Percentiles rank a stretch among this genome's conserved stretches.
phyloP scores from a whole-genome alignment of 495 filamentous ascomycete species.

The Penicillium crystallinum region DNA sequence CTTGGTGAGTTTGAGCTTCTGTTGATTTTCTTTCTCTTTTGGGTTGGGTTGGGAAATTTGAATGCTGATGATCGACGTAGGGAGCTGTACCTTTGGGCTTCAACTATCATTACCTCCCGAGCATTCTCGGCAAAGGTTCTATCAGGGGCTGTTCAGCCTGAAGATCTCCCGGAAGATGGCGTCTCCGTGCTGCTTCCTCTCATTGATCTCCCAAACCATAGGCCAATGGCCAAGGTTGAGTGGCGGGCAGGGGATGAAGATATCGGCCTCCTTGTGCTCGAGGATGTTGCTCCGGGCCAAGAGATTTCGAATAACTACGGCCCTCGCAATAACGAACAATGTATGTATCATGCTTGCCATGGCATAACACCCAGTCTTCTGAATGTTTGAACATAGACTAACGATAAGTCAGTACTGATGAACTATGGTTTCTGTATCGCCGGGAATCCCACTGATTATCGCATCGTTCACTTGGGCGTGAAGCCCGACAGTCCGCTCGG shows the following conservation, averaged over 20 bases:
- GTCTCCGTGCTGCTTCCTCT: conserved; percentile 56
- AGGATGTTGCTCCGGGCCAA: conserved; percentile 40
- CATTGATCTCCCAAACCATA: conserved; percentile 58
- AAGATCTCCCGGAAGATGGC: conserved; percentile 31
- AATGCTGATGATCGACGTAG: conserved; percentile 29
- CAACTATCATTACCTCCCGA: conserved; percentile 57
- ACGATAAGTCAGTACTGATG: conserved; percentile 47
- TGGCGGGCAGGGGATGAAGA: conserved; percentile 50
- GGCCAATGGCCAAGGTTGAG: conserved; percentile 51
- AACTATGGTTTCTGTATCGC: conserved; percentile 63
- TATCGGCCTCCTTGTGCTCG: conserved; percentile 46
- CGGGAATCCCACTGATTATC: conserved; percentile 53
- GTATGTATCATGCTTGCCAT: conserved; percentile 30
- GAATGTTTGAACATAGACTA: neutral
- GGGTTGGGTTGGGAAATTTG: neutral
- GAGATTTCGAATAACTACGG: conserved; percentile 68
- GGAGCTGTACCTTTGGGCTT: conserved; percentile 61
- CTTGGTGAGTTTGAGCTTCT: conserved; percentile 34
- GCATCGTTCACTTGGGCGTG: conserved; percentile 41
- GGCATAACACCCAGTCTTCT: too few species aligned
- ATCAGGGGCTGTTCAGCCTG: conserved; percentile 31
- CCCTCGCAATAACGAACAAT: conserved; percentile 60
- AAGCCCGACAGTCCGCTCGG: conserved; percentile 38
- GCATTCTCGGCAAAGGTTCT: conserved; percentile 45
- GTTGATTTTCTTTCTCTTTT: neutral